Evolutionary conservation across 257 asterid genomes (phyloP).

Genomic region (Forsythia viridissima): DNA sequence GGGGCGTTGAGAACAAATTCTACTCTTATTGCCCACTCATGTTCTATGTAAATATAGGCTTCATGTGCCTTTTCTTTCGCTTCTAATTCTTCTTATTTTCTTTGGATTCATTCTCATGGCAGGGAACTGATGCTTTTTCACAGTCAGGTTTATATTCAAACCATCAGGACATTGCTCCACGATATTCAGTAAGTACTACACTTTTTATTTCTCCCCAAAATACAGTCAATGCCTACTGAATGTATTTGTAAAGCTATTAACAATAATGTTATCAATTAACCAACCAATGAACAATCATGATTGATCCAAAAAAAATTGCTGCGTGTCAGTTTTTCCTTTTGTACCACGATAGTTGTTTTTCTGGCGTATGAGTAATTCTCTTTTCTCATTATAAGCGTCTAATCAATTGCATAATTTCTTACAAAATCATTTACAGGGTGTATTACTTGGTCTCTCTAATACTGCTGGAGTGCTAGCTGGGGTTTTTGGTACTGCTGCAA

Average conservation of each 20-base stretch:
- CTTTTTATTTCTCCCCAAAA: too few species aligned
- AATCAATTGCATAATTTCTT: background rate
- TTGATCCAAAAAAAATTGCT: background rate
- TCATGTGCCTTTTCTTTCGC: background rate
- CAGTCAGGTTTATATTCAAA: slow-evolving; percentile 92
- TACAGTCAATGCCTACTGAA: background rate
- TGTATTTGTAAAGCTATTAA: background rate
- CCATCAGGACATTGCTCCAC: slow-evolving; percentile 92
- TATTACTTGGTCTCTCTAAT: slow-evolving; percentile 81
- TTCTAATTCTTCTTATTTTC: slow-evolving; percentile 12
- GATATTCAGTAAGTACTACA: slow-evolving; percentile 68
- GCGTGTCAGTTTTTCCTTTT: background rate
- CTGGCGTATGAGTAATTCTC: background rate
- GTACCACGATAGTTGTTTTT: background rate
- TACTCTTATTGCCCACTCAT: background rate
- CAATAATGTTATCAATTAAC: background rate
- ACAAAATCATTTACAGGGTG: slow-evolving; percentile 57
- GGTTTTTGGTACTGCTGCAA: slow-evolving; percentile 86
- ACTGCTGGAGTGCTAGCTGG: slow-evolving; percentile 98
- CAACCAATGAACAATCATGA: background rate
- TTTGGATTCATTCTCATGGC: slow-evolving; percentile 25
- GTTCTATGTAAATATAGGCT: background rate
- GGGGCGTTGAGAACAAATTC: background rate
- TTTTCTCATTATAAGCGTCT: background rate
- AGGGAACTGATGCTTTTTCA: slow-evolving; percentile 90